Evolutionary conservation across 2,329 filamentous ascomycete genomes (phyloP).

Genomic region (Leptographium wingfieldii): DNA sequence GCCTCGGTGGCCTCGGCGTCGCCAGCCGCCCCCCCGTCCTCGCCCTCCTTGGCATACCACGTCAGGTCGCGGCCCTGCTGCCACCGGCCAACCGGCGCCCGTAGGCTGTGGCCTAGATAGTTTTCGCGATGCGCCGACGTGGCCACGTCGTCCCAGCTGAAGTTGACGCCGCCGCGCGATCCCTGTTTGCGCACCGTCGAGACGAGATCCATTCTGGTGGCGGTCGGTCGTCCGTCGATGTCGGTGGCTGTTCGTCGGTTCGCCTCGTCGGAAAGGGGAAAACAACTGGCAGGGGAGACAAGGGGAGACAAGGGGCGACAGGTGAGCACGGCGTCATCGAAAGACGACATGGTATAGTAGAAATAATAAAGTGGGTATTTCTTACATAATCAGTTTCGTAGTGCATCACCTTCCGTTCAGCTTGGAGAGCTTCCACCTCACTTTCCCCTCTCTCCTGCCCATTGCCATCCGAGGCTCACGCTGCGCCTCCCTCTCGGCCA

Average conservation of each 20-base stretch:
- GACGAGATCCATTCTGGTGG: slow-evolving; percentile 68
- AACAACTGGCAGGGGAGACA: background rate
- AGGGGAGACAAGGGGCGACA: too few relatives aligned
- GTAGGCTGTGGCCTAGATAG: slow-evolving; percentile 78
- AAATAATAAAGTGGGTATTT: background rate
- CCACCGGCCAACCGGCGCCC: slow-evolving; percentile 87
- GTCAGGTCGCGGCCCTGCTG: slow-evolving; percentile 59
- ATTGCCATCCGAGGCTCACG: too few relatives aligned
- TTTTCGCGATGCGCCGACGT: slow-evolving; percentile 79
- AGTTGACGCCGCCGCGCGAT: slow-evolving; percentile 86
- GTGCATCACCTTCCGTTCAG: background rate
- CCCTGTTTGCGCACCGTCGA: slow-evolving; percentile 83
- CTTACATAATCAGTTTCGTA: background rate
- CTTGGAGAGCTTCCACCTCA: too few relatives aligned
- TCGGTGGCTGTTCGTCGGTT: background rate
- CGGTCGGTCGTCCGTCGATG: too few relatives aligned
- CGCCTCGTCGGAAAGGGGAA: background rate
- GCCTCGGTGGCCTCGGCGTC: slow-evolving; percentile 17
- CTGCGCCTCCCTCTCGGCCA: background rate
- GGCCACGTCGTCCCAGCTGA: slow-evolving; percentile 93
- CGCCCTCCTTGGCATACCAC: slow-evolving; percentile 50
- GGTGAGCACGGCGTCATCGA: too few relatives aligned
- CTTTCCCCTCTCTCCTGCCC: too few relatives aligned
- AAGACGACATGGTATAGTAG: too few relatives aligned
- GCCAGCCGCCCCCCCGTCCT: slow-evolving; percentile 8